Percentiles rank a stretch among this genome's conserved stretches.
phyloP scores from a whole-genome alignment of 2,329 filamentous ascomycete genomes.

The Rutstroemia sp. region DNA sequence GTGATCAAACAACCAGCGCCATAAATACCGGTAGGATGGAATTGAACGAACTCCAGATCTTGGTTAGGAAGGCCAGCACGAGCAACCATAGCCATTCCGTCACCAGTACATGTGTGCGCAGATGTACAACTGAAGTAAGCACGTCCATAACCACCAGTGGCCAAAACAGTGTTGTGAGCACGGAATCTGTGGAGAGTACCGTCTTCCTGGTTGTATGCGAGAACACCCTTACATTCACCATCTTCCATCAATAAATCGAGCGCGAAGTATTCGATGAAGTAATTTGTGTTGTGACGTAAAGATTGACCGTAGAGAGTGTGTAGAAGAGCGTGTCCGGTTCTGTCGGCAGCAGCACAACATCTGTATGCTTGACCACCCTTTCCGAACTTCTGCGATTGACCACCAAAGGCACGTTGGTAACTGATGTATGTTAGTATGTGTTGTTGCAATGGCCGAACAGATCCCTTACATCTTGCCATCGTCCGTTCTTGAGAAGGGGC shows the following conservation, averaged over 20 bases:
- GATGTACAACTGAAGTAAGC: conserved; percentile 43
- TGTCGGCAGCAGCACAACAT: conserved; percentile 29
- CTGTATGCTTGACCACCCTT: conserved; percentile 41
- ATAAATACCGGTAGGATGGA: conserved; percentile 43
- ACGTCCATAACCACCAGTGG: conserved; percentile 42
- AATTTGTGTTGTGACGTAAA: conserved; percentile 40
- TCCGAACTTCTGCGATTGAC: conserved; percentile 39
- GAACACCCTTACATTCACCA: conserved; percentile 39
- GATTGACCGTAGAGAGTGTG: conserved; percentile 44
- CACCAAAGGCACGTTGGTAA: conserved; percentile 41
- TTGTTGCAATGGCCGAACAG: neutral
- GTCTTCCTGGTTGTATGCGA: conserved; percentile 33
- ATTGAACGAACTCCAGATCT: conserved; percentile 45
- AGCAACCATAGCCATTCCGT: conserved; percentile 43
- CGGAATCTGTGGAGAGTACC: conserved; percentile 38
- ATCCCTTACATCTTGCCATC: conserved; percentile 78
- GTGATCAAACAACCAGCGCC: conserved; percentile 43
- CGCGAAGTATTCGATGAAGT: conserved; percentile 44
- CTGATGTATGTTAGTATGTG: conserved; percentile 34
- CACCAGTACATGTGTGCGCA: conserved; percentile 42
- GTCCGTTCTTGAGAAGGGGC: conserved; percentile 92
- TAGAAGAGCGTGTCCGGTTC: conserved; percentile 42
- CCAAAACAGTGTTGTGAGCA: conserved; percentile 40
- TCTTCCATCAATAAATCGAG: conserved; percentile 42
- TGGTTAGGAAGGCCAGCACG: conserved; percentile 41